Evolutionary conservation across 768 basidiomycete species (phyloP), one percentile per base, ranked within the genome.

Genomic region (Amanita jacksonii): DNA sequence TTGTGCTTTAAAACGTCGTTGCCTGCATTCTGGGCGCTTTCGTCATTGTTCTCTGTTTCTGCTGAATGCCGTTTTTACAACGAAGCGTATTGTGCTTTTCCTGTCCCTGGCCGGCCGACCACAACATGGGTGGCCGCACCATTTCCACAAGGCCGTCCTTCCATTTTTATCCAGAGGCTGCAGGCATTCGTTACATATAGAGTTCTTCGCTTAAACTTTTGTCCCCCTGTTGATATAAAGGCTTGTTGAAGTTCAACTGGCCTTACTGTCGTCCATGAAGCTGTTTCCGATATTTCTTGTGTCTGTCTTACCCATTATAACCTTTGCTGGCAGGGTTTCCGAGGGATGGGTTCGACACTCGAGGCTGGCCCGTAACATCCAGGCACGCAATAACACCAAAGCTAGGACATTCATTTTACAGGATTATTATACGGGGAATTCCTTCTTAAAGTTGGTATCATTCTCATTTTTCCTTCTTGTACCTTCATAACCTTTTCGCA

Each of bases 391-490:
- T 15, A 54, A 54, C n/a, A n/a, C n/a, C n/a, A n/a, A n/a, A 45
- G 46, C 44, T 12, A 48, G 49, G 38, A 50, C 51, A 5, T 68
- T 54, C 49, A 58, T 56, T 24, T 39, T 67, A 41, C 48, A 56
- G 34, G 64, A 66, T 46, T 52, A 59, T 23, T 69, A 68, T 52
- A 51, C 55, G 10, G 81, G 78, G 8, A 52, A 77, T 7, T 69
- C 66, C 40, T 84, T 86, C 61, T 63, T 85, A 46, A 65, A 74
- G 82, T 84, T 53, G 36, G 62, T 66, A 15, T 40, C 18, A 10
- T 10, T 33, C 36, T 34, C n/a, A 6, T 3, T 38, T 22, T 46
- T 1, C 16, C 10, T 15, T 22, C 35, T 6, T 23, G 42, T 22
- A 16, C 37, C 25, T 27, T 36, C 43, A 36, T n/a, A n/a, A n/a